Conservation (phyloP, 495 filamentous ascomycete species). For the Penicillium coffeae region DNA sequence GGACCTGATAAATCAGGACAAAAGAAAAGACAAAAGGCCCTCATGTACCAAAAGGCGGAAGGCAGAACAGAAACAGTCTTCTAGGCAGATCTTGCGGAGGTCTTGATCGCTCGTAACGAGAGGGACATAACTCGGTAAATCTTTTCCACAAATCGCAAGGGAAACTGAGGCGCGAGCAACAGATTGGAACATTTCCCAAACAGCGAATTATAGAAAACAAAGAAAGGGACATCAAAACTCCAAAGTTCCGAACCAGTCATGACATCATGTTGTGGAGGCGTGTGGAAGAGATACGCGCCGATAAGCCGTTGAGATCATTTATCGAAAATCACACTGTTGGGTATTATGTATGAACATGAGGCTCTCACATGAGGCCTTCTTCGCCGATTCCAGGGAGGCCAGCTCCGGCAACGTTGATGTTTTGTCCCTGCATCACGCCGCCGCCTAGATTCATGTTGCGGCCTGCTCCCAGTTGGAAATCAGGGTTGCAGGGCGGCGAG, state of each 20-base stretch:
- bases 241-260: conserved; percentile 20
- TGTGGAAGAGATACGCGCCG: background rate
- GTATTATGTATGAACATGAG: conserved; percentile 22
- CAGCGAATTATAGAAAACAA: conserved; percentile 7
- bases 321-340: conserved; percentile 15
- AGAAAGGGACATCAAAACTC: conserved; percentile 15
- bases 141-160: conserved; percentile 12
- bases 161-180: conserved; percentile 19
- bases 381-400: conserved; percentile 51
- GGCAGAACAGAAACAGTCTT: conserved; percentile 10
- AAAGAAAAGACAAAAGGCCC: conserved; percentile 5
- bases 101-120: conserved; percentile 14
- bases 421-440: conserved; percentile 49
- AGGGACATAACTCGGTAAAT: conserved; percentile 8
- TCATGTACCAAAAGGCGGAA: conserved; percentile 5
- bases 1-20: too few species aligned
- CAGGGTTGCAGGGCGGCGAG: conserved; percentile 65
- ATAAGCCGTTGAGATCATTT: conserved; percentile 18
- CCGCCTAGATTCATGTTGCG: conserved; percentile 41
- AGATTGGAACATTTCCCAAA: conserved; percentile 3
- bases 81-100: conserved; percentile 17
- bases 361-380: conserved; percentile 42
- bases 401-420: conserved; percentile 50
- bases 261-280: conserved; percentile 7
- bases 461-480: conserved; percentile 43